Percentiles rank a stretch among this genome's conserved stretches.
Conservation (phyloP, 805 yeast species). For the Metschnikowia cubensis region DNA sequence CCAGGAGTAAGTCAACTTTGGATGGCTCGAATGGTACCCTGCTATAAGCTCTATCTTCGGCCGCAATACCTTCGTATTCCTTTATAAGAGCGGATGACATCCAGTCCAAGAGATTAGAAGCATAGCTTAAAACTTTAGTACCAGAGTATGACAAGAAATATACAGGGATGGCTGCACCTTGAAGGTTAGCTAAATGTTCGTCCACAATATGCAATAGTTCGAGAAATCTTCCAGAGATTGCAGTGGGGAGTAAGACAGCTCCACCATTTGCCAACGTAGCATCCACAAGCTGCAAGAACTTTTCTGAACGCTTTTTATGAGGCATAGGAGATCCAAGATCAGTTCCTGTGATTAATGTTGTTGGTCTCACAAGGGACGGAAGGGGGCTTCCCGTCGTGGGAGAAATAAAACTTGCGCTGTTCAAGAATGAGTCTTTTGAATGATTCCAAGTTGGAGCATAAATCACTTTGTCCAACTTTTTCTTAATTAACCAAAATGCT, state of each 20-base stretch:
- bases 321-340: constrained; percentile 62
- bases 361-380: constrained; percentile 68
- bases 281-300: constrained; percentile 57
- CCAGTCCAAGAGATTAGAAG: constrained; percentile 93
- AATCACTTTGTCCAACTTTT: constrained; percentile 72
- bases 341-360: constrained; percentile 74
- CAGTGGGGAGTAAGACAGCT: constrained; percentile 77
- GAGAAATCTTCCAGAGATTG: constrained; percentile 74
- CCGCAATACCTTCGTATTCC: constrained; percentile 60
- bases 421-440: constrained; percentile 78
- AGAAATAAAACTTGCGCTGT: constrained; percentile 61
- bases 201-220: constrained; percentile 77
- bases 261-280: constrained; percentile 72
- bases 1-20: constrained; percentile 51
- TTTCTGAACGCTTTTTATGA: constrained; percentile 59
- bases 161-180: constrained; percentile 62
- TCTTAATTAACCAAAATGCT: constrained; percentile 75
- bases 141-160: constrained; percentile 75
- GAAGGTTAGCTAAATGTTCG: constrained; percentile 44
- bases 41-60: constrained; percentile 20
- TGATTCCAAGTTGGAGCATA: constrained; percentile 96
- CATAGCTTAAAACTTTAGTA: constrained; percentile 71
- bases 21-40: constrained; percentile 76
- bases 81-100: constrained; percentile 83
- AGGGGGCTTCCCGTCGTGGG: constrained; percentile 52